Base-by-base conservation (phyloP, 169 alveolate species). In the Eimeria zaria region DNA sequence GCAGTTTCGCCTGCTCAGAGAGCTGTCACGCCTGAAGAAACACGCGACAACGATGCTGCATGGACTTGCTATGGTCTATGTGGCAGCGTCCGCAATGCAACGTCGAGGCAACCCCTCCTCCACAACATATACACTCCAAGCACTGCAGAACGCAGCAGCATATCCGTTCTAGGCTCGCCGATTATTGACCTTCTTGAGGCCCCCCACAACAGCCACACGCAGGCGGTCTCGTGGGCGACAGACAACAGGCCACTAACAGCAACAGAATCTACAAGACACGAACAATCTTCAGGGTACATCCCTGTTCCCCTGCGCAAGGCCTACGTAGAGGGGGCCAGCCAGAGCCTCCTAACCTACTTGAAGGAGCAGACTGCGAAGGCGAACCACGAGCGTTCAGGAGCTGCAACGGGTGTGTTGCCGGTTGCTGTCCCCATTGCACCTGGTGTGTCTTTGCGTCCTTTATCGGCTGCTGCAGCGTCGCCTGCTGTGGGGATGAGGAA, bases 81-180 rank as follows among this genome's bases (percentile, higher is more conserved):
- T 14, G n/a, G n/a, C 48, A 16, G 27, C 46, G 51, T 24, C 30
- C 36, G 16, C 51, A 36, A 20, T 20, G n/a, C 6, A 9, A n/a
- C 80, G 24, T 20, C 80, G 2, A 6, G 16, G 12, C 51, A 30
- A 27, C 80, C 16, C 14, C 80, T n/a, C 18, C 51, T 18, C 80
- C 80, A 33, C n/a, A 46, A 69, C 48, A 69, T 33, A 14, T 51
- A 69, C 80, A 69, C 51, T 0, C 51, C 80, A 36, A 4, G 46
- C n/a, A 51, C 51, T 69, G 80, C 80, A 69, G 80, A n/a, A 64
- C 74, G n/a, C 80, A 62, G 22, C 71, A n/a, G 36, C 74, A 64
- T n/a, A 12, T 27, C 14, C 74, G 20, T 41, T 64, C 20, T n/a
- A 8, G 36, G n/a, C n/a, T n/a, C 74, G 36, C 74, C 74, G 2